Percentiles rank a stretch among this genome's conserved stretches.
phyloP scores from a whole-genome alignment of 2,329 filamentous ascomycete species.

The Aureobasidium sp. region DNA sequence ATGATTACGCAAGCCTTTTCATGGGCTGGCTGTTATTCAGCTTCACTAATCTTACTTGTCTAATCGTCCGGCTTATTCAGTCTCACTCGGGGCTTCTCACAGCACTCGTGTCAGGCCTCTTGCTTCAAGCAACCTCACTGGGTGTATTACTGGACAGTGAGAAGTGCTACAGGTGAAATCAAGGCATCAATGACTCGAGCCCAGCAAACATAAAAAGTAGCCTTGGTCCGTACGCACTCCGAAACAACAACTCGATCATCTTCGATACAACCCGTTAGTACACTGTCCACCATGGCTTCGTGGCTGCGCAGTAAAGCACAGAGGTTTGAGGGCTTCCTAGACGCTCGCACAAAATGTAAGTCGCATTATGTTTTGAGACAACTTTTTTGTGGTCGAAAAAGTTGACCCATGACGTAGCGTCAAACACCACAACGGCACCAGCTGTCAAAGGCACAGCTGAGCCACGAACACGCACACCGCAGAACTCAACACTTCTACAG shows the following conservation, averaged over 20 bases:
- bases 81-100: not conserved
- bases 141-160: not conserved
- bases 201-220: conserved; percentile 13
- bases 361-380: not conserved
- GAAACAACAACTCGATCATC: not conserved
- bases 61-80: not conserved
- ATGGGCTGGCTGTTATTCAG: not conserved
- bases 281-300: conserved; percentile 4
- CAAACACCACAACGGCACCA: not conserved
- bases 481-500: conserved; percentile 53
- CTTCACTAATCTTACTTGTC: not conserved
- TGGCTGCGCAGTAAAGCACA: conserved; percentile 8
- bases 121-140: not conserved
- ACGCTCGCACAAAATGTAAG: conserved; percentile 4
- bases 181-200: conserved; percentile 6
- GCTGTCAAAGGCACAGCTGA: not conserved
- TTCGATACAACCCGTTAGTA: not conserved
- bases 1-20: conserved; percentile 3
- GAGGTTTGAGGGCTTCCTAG: conserved; percentile 2
- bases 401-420: conserved; percentile 8
- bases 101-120: not conserved
- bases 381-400: not conserved
- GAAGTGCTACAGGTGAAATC: conserved; percentile 3
- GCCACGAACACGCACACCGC: conserved; percentile 28
- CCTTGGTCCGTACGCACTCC: not conserved